A percentile compares a stretch with the other conserved stretches of the same genome.
Conservation (phyloP, 2,329 filamentous ascomycete genomes). For the Fusarium sp. region DNA sequence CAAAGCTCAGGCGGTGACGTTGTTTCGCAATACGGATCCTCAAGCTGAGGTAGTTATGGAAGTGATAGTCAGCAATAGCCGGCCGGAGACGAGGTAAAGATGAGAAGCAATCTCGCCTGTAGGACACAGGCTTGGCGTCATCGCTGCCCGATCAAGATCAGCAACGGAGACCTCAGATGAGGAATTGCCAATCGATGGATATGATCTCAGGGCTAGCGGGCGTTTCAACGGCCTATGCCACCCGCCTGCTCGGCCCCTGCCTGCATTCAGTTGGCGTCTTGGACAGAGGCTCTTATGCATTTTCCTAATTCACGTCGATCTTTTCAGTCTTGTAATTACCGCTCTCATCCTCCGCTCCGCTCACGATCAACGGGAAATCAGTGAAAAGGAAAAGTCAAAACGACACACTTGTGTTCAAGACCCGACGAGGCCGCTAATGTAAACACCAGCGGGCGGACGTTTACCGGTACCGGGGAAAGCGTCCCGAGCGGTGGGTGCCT, state of each 20-base stretch:
- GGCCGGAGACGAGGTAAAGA: conserved; percentile 7
- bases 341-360: conserved; percentile 2
- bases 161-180: conserved; percentile 14
- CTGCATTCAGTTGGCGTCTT: conserved; percentile 1
- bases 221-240: conserved; percentile 29
- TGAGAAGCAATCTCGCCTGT: conserved; percentile 27
- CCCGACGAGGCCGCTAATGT: conserved; percentile 30
- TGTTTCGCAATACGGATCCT: conserved; percentile 14
- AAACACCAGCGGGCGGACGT: conserved; percentile 28
- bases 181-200: conserved; percentile 22
- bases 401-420: conserved; percentile 9
- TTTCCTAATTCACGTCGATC: not conserved
- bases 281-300: not conserved
- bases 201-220: conserved; percentile 21
- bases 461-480: conserved; percentile 37
- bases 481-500: conserved; percentile 29
- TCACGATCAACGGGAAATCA: conserved; percentile 4
- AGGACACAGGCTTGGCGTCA: conserved; percentile 29
- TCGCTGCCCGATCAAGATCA: conserved; percentile 32
- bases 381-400: conserved; percentile 6
- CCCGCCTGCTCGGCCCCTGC: conserved; percentile 14
- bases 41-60: conserved; percentile 7
- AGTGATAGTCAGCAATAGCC: conserved; percentile 13
- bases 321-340: not conserved
- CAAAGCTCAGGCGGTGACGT: conserved; percentile 14